Evolutionary conservation across 2,329 filamentous ascomycete genomes (phyloP).

Genomic region (Dothistroma pini): DNA sequence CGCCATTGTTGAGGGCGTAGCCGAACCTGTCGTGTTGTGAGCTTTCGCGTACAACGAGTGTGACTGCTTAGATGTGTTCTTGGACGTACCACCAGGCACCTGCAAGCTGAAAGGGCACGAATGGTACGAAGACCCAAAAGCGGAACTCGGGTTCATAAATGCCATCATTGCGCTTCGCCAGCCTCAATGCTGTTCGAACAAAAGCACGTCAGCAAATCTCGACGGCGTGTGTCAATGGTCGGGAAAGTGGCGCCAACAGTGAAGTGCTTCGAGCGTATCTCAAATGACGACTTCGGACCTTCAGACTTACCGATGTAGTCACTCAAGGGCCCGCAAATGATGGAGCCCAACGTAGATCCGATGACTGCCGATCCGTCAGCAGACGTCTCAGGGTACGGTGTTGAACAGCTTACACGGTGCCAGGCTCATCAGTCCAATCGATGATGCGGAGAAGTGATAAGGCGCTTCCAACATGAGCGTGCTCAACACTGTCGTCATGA

Average conservation of each 20-base stretch:
- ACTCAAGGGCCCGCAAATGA: constrained; percentile 46
- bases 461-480: constrained; percentile 37
- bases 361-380: constrained; percentile 33
- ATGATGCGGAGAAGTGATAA: constrained; percentile 48
- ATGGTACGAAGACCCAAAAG: constrained; percentile 35
- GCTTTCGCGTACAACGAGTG: not conserved
- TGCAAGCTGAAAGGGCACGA: constrained; percentile 31
- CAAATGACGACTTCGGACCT: no score
- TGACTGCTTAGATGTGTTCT: not conserved
- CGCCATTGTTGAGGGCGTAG: constrained; percentile 28
- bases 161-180: constrained; percentile 34
- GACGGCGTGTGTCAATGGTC: no score
- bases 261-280: no score
- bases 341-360: constrained; percentile 45
- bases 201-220: no score
- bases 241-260: no score
- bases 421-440: constrained; percentile 51
- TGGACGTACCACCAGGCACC: constrained; percentile 33
- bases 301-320: constrained; percentile 36
- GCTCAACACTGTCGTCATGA: constrained; percentile 38
- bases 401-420: constrained; percentile 41
- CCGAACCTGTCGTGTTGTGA: constrained; percentile 32
- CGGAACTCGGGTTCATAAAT: constrained; percentile 37
- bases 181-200: constrained; percentile 21
- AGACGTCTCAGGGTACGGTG: not conserved